Evolutionary conservation across 352 stramenopile genomes (phyloP).

Genomic region (Pythium volutum): DNA sequence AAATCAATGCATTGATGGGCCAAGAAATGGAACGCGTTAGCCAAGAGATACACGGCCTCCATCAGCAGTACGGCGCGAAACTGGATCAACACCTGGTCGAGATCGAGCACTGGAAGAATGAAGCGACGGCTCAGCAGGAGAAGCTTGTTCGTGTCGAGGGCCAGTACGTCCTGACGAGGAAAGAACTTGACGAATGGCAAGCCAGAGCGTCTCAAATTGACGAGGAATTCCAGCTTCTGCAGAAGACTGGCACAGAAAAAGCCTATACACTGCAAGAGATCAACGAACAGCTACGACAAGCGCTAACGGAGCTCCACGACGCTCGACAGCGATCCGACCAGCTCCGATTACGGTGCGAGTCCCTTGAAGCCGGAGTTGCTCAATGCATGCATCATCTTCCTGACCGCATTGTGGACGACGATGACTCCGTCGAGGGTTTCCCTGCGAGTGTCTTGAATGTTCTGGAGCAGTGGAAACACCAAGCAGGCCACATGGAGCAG

Average conservation of each 20-base stretch:
- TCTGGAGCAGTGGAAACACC: conserved; percentile 24
- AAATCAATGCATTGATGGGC: conserved; percentile 59
- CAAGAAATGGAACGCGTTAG: conserved; percentile 46
- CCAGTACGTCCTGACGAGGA: conserved; percentile 12
- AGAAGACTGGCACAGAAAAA: conserved; percentile 47
- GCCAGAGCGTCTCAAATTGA: conserved; percentile 30
- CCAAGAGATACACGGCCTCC: conserved; percentile 32
- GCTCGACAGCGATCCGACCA: conserved; percentile 31
- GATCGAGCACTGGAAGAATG: conserved; percentile 25
- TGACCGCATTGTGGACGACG: neutral
- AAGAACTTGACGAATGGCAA: conserved; percentile 36
- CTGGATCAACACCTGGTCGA: conserved; percentile 29
- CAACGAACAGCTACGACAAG: conserved; percentile 50
- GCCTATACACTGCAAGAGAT: conserved; percentile 50
- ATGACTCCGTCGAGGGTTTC: conserved; percentile 15
- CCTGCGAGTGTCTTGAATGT: conserved; percentile 18
- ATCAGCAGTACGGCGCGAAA: conserved; percentile 25
- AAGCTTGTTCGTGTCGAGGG: conserved; percentile 22
- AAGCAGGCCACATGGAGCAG: conserved; percentile 31
- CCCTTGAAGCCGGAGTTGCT: conserved; percentile 20
- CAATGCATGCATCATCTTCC: conserved; percentile 37
- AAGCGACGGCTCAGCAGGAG: conserved; percentile 21
- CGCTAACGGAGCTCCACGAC: conserved; percentile 34
- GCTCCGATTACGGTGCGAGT: conserved; percentile 33
- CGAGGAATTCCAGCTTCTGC: conserved; percentile 40